These are phyloP conservation scores for Silybum marianum DNA, from an alignment of 129 eudicot species.

Conservation along the genomic window DNA sequence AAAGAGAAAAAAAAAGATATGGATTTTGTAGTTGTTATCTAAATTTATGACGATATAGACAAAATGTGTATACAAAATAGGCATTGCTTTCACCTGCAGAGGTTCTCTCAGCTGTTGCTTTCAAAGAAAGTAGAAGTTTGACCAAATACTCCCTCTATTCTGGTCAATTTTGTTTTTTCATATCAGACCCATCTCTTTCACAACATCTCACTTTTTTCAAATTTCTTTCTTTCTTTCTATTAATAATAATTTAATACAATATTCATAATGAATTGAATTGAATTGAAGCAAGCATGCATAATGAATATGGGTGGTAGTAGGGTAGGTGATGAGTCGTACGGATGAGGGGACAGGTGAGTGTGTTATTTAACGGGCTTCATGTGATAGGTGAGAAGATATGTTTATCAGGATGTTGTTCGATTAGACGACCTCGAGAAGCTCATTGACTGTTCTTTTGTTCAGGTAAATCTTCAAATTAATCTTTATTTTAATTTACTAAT, in stretches of 20 bases:
- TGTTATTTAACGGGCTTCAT: slow-evolving; percentile 33
- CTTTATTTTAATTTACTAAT: neutral
- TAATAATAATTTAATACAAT: too few relatives aligned
- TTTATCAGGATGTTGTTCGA: slow-evolving; percentile 87
- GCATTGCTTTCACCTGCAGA: slow-evolving; percentile 47
- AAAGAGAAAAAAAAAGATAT: neutral
- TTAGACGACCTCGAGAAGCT: slow-evolving; percentile 85
- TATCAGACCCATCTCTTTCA: slow-evolving; percentile 38
- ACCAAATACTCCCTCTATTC: slow-evolving; percentile 44
- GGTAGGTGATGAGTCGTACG: slow-evolving; percentile 28
- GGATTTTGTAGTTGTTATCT: neutral
- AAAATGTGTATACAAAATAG: slow-evolving; percentile 12
- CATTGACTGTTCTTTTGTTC: slow-evolving; percentile 83
- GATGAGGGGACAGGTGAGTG: slow-evolving; percentile 20
- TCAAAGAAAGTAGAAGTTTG: slow-evolving; percentile 65
- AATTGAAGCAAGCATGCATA: neutral
- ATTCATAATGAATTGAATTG: too few relatives aligned
- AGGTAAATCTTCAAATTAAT: slow-evolving; percentile 43
- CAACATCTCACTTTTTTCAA: slow-evolving; percentile 18
- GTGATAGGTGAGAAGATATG: slow-evolving; percentile 85
- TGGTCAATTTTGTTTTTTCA: slow-evolving; percentile 57
- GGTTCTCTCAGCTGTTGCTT: slow-evolving; percentile 71
- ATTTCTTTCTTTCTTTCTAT: neutral
- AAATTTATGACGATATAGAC: neutral
- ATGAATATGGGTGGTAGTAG: neutral